Evolutionary conservation across 257 asterid genomes (phyloP).

Genomic region (Solanum corneliomulleri): DNA sequence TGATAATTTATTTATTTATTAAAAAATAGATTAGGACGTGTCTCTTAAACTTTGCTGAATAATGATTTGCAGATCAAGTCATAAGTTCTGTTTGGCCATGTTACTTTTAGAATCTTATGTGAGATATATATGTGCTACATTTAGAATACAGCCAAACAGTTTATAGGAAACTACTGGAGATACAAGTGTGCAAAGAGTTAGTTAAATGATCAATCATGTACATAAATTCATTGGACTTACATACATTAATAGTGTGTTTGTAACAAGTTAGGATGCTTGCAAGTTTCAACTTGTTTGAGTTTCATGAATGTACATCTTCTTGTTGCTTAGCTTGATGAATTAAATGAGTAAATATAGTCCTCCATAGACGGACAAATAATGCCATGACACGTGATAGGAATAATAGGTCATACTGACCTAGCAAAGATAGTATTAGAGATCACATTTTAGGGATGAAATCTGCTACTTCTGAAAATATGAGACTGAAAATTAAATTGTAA

Average conservation of each 20-base stretch:
- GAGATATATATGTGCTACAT: neutral
- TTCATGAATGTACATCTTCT: neutral
- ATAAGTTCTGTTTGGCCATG: neutral
- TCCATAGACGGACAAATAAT: neutral
- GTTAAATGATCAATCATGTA: neutral
- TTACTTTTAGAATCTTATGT: neutral
- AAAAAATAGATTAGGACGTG: neutral
- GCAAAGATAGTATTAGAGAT: neutral
- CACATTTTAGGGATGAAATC: neutral
- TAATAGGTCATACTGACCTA: neutral
- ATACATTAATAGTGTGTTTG: neutral
- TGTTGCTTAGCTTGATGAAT: neutral
- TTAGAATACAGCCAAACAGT: neutral
- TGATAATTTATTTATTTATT: no score
- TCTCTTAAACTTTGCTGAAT: neutral
- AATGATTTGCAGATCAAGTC: neutral
- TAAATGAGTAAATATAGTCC: neutral
- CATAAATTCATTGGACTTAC: neutral
- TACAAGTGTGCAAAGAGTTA: neutral
- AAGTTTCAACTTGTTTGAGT: neutral
- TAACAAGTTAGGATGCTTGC: neutral
- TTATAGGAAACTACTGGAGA: neutral
- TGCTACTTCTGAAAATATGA: no score
- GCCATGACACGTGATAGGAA: neutral
- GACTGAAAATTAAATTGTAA: neutral